Evolutionary conservation across 78 protist genomes (phyloP).

Genomic region (Capsaspora owczarzaki): DNA sequence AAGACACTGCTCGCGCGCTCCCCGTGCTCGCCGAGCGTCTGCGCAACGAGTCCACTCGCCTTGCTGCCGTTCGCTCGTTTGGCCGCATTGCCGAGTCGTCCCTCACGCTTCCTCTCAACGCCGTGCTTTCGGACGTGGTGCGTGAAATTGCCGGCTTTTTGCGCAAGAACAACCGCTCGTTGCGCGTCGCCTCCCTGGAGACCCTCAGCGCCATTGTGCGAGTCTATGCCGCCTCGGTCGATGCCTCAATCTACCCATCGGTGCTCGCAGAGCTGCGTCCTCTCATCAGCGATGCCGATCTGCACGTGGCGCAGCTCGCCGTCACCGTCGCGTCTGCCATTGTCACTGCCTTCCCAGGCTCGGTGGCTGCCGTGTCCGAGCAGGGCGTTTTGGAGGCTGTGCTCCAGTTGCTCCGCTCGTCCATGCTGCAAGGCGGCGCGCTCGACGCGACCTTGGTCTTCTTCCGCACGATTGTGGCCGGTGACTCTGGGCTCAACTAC

Average conservation of each 20-base stretch:
- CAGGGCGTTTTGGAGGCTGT: background rate
- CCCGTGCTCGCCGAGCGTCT: slow-evolving; percentile 62
- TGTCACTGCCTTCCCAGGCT: slow-evolving; percentile 21
- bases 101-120: background rate
- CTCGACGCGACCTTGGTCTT: slow-evolving; percentile 14
- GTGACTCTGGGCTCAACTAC: background rate
- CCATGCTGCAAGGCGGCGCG: slow-evolving; percentile 80
- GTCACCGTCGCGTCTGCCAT: background rate
- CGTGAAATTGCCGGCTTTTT: slow-evolving; percentile 19
- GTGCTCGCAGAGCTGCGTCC: background rate
- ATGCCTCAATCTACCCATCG: slow-evolving; percentile 1
- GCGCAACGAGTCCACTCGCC: slow-evolving; percentile 80
- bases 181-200: slow-evolving; percentile 28
- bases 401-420: slow-evolving; percentile 20
- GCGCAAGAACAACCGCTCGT: slow-evolving; percentile 30
- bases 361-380: background rate
- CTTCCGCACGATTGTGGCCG: background rate
- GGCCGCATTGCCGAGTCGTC: slow-evolving; percentile 1
- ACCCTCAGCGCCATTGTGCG: background rate
- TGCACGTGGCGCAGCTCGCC: slow-evolving; percentile 34
- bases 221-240: background rate
- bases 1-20: background rate
- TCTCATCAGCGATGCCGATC: slow-evolving; percentile 36
- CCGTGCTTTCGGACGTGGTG: slow-evolving; percentile 9
- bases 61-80: slow-evolving; percentile 48